A percentile compares a stretch with the other conserved stretches of the same genome.
Conservation (phyloP, 2,329 filamentous ascomycete genomes). For the Hyphodiscus sp. region DNA sequence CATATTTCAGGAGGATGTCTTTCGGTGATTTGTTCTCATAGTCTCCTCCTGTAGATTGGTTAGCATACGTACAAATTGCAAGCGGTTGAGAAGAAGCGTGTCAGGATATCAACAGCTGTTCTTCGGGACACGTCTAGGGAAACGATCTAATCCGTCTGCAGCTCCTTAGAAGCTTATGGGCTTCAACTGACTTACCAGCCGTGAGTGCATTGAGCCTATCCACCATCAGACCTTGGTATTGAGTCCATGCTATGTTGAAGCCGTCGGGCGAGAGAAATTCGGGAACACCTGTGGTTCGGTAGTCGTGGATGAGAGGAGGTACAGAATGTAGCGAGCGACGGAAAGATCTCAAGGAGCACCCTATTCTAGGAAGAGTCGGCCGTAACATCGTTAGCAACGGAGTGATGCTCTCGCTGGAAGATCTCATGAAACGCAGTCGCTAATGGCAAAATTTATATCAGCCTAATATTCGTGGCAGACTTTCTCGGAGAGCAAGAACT, state of each 20-base stretch:
- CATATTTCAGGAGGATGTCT: conserved; percentile 65
- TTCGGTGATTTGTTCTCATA: conserved; percentile 36
- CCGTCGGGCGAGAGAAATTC: conserved; percentile 63
- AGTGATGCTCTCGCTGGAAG: conserved; percentile 6
- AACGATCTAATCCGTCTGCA: background rate
- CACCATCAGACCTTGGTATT: conserved; percentile 71
- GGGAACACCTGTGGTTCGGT: conserved; percentile 48
- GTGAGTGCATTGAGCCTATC: conserved; percentile 70
- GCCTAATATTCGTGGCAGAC: background rate
- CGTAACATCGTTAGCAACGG: conserved; percentile 26
- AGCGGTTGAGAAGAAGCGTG: background rate
- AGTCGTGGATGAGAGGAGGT: conserved; percentile 41
- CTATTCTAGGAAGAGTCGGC: conserved; percentile 26
- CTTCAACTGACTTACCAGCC: conserved; percentile 51
- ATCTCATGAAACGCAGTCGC: background rate
- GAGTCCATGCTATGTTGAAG: conserved; percentile 71
- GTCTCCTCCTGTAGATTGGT: conserved; percentile 18
- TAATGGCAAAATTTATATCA: conserved; percentile 2
- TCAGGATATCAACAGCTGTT: background rate
- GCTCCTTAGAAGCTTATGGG: background rate
- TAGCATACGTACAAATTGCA: background rate
- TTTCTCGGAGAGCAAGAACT: background rate
- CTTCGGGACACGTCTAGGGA: background rate
- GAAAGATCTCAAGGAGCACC: conserved; percentile 13
- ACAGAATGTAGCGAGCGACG: conserved; percentile 42